A percentile compares a stretch with the other conserved stretches of the same genome.
Evolutionary conservation across 202 grass and related monocot species (phyloP).

Genomic region (Saccharum hybrid): DNA sequence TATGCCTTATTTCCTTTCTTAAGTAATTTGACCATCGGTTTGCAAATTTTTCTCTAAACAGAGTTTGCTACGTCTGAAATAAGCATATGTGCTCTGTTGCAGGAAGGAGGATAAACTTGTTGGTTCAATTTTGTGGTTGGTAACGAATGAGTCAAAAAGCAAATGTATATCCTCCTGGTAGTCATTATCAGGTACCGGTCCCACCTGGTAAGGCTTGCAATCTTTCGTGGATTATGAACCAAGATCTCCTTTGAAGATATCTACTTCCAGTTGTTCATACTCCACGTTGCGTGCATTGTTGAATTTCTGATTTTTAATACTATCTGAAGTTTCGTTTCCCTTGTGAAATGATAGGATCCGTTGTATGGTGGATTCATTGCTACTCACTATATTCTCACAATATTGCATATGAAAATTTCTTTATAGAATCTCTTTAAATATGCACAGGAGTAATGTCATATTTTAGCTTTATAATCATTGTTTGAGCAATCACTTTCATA

Average conservation of each 20-base stretch:
- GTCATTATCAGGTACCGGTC: constrained; percentile 56
- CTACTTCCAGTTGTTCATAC: constrained; percentile 4
- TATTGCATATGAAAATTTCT: neutral
- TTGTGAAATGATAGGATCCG: constrained; percentile 5
- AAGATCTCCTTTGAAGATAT: constrained; percentile 22
- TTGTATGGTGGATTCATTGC: neutral
- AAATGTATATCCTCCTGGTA: constrained; percentile 62
- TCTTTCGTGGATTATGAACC: constrained; percentile 17
- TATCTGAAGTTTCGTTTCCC: neutral
- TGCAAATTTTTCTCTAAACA: constrained; percentile 20
- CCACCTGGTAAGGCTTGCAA: constrained; percentile 61
- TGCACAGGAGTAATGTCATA: neutral
- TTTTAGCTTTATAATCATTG: neutral
- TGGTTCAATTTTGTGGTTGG: constrained; percentile 61
- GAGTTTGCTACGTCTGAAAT: constrained; percentile 66
- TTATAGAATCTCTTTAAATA: neutral
- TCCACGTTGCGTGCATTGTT: neutral
- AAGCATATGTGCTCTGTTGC: constrained; percentile 69
- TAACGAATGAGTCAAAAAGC: constrained; percentile 68
- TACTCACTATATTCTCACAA: neutral
- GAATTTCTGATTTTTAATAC: neutral
- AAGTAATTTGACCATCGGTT: constrained; percentile 37
- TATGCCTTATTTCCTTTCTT: constrained; percentile 1
- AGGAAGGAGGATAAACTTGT: constrained; percentile 75
- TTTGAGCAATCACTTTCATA: neutral